Base-by-base conservation (phyloP, 768 basidiomycete genomes). In the Tylopilus subfusipes region DNA sequence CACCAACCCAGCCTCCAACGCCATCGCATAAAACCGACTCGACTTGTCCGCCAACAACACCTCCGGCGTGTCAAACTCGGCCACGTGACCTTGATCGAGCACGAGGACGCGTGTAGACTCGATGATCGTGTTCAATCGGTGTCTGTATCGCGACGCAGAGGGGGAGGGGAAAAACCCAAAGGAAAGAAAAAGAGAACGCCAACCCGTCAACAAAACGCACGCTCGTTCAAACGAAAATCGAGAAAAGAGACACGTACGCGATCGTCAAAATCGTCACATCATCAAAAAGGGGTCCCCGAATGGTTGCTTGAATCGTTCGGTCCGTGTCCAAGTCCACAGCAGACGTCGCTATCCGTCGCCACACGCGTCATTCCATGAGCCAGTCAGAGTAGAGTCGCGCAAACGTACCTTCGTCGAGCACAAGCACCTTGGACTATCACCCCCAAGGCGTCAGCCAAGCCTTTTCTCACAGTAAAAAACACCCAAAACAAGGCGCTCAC, bases 291-390 rank as follows among this genome's bases (percentile, higher is more conserved):
- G 85, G 80, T 8, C 93, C 90, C 25, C 84, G 80, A 43, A 96
- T 88, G 57, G 93, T 93, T 12, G 85, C 84, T 74, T 97, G 93
- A 58, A 95, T 90, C 27, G 88, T 88, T 53, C 80, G 80, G 66
- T 96, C 93, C 10, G 93, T 95, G 65, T 95, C 91, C 31, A 94
- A 74, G 69, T 95, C 93, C 47, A 95, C 91, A 19, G 92, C 91
- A 34, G 86, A 90, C 6, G 92, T 95, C 3, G 92, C 90, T 88
- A 55, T 12, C 29, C 10, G 24, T 25, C 16, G 4, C 9, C 40
- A 16, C 27, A 7, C 36, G 18, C 29, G 25, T 49, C 38, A 39
- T 9, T 39, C 10, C 9, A 8, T 21, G 33, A 34, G 13, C 33
- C 14, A 10, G 3, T 34, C 33, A 14, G 16, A 12, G 6, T 34